A percentile compares a stretch with the other conserved stretches of the same genome.
Evolutionary conservation across 2,329 filamentous ascomycete genomes (phyloP).

Genomic region (Dendryphion nanum): DNA sequence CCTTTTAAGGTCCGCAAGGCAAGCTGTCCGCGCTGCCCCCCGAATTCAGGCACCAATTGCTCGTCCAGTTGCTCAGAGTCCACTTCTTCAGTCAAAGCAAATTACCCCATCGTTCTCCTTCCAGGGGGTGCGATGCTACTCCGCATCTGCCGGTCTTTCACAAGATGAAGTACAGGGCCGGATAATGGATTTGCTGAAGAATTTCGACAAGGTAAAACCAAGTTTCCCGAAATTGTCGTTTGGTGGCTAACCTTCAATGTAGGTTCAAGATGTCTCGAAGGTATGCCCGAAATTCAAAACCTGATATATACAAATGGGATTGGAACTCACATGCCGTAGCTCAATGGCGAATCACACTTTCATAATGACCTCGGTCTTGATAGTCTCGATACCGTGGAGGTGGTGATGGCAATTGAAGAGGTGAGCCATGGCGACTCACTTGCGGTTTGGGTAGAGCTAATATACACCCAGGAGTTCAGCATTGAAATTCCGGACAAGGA

Average conservation of each 20-base stretch:
- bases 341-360: constrained; percentile 83
- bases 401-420: constrained; percentile 99
- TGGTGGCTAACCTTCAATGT: constrained; percentile 27
- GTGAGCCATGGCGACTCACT: constrained; percentile 47
- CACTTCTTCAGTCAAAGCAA: constrained; percentile 61
- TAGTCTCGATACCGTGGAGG: constrained; percentile 97
- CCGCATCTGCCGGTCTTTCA: constrained; percentile 72
- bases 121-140: constrained; percentile 79
- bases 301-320: too few relatives aligned
- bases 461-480: constrained; percentile 64
- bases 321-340: constrained; percentile 57
- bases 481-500: constrained; percentile 99
- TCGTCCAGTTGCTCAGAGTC: constrained; percentile 59
- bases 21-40: constrained; percentile 42
- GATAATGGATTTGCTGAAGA: constrained; percentile 88
- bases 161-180: constrained; percentile 86
- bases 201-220: constrained; percentile 96
- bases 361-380: constrained; percentile 95
- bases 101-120: constrained; percentile 62
- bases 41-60: constrained; percentile 51
- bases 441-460: constrained; percentile 9
- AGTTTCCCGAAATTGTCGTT: constrained; percentile 1
- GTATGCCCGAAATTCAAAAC: too few relatives aligned
- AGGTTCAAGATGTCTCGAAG: constrained; percentile 64
- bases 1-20: constrained; percentile 73